These are phyloP conservation scores for Dactylis glomerata DNA, from an alignment of 176 grass and related monocot genomes.

Conservation along the genomic window DNA sequence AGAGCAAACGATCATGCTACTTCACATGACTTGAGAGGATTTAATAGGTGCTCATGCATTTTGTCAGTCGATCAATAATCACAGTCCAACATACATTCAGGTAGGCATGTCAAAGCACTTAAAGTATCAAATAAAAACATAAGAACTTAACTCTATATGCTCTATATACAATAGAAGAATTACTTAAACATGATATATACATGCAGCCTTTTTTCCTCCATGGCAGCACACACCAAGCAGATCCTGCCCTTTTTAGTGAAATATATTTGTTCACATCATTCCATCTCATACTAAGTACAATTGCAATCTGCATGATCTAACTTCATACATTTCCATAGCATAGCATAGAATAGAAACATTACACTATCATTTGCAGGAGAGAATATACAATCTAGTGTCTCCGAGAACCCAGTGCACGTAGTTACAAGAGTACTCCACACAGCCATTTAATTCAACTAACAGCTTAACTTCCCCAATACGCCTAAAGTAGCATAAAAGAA, in stretches of 20 bases:
- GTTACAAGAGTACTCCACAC: conserved; percentile 33
- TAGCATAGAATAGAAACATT: not conserved
- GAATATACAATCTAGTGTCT: not conserved
- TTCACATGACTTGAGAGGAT: conserved; percentile 1
- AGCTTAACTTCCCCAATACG: conserved; percentile 12
- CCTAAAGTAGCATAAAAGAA: conserved; percentile 1
- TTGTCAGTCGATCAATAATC: not conserved
- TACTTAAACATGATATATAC: conserved; percentile 14
- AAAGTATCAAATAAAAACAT: not conserved
- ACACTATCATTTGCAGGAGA: not conserved
- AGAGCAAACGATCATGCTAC: not conserved
- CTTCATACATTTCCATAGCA: conserved; percentile 3
- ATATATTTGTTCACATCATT: not conserved
- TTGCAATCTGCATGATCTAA: conserved; percentile 12
- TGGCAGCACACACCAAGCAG: not conserved
- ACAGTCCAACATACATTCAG: not conserved
- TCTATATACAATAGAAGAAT: not conserved
- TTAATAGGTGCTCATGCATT: conserved; percentile 26
- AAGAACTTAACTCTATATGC: not conserved
- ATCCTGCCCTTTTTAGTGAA: not conserved
- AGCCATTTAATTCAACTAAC: not conserved
- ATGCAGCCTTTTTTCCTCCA: not conserved
- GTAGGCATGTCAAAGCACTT: conserved; percentile 16
- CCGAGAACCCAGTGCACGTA: not conserved
- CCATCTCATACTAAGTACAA: conserved; percentile 7